These are phyloP conservation scores for Wickerhamomyces kurtzmanii DNA, from an alignment of 805 yeast species.

Conservation along the genomic window DNA sequence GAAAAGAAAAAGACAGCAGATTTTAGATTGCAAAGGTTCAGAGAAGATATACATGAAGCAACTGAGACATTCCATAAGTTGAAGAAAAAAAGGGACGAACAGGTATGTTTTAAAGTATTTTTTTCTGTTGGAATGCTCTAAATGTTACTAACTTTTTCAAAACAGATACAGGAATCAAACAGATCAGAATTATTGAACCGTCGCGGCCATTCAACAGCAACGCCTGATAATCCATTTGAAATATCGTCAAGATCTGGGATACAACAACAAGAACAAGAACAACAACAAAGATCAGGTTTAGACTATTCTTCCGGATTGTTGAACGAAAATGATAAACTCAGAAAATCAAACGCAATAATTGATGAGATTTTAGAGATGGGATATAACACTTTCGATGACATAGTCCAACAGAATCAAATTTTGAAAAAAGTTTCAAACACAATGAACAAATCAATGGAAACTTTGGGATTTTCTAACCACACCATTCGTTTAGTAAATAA, in stretches of 20 bases:
- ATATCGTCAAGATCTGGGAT: conserved; percentile 1
- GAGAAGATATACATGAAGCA: conserved; percentile 22
- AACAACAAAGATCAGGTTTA: conserved; percentile 26
- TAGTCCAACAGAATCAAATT: conserved; percentile 75
- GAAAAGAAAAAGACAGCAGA: conserved; percentile 47
- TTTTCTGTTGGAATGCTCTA: not conserved
- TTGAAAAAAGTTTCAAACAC: conserved; percentile 51
- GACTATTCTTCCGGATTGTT: conserved; percentile 51
- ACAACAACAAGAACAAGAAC: conserved; percentile 3
- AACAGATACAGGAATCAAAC: conserved; percentile 24
- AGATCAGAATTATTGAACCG: conserved; percentile 36
- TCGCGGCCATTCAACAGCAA: conserved; percentile 11
- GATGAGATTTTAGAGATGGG: conserved; percentile 93
- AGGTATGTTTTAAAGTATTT: no score
- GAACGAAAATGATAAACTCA: conserved; percentile 55
- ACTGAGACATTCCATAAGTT: conserved; percentile 22
- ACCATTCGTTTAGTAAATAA: conserved; percentile 75
- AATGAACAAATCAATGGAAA: conserved; percentile 59
- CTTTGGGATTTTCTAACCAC: conserved; percentile 79
- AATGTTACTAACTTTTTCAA: conserved; percentile 3
- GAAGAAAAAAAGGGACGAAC: conserved; percentile 23
- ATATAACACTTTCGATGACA: conserved; percentile 70
- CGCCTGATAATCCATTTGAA: conserved; percentile 1
- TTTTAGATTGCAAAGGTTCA: conserved; percentile 51
- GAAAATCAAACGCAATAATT: conserved; percentile 67